A percentile compares a stretch with the other conserved stretches of the same genome.
These are phyloP conservation scores for Orbilia oligospora DNA, from an alignment of 2,329 filamentous ascomycete species.

Conservation along the genomic window DNA sequence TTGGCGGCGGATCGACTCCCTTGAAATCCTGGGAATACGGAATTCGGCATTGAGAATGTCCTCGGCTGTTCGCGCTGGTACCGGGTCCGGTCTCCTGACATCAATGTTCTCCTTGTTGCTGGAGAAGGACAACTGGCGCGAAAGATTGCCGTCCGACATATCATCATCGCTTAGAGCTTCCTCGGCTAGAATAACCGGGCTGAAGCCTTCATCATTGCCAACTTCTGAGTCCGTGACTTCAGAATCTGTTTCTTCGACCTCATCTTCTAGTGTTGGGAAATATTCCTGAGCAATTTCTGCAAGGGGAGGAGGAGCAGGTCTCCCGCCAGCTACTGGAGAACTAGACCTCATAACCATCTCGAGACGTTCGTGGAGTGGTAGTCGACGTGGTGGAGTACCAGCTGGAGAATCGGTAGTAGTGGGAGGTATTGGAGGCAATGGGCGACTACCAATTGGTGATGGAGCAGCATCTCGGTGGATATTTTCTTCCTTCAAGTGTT, in stretches of 20 bases:
- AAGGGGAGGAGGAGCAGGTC: conserved; percentile 29
- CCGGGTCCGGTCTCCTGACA: conserved; percentile 48
- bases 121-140: conserved; percentile 56
- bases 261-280: conserved; percentile 70
- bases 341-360: conserved; percentile 75
- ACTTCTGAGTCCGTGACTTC: conserved; percentile 57
- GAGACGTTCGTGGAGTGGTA: conserved; percentile 62
- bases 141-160: conserved; percentile 55
- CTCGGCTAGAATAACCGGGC: conserved; percentile 62
- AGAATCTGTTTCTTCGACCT: conserved; percentile 63
- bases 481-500: conserved; percentile 66
- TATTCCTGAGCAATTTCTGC: conserved; percentile 49
- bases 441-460: conserved; percentile 71
- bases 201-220: conserved; percentile 60
- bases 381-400: conserved; percentile 47
- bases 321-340: conserved; percentile 72
- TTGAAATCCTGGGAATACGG: conserved; percentile 79
- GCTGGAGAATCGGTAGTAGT: conserved; percentile 67
- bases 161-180: conserved; percentile 65
- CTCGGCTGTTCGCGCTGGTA: conserved; percentile 61
- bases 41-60: conserved; percentile 61
- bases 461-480: conserved; percentile 38
- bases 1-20: conserved; percentile 91
- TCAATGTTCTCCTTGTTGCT: conserved; percentile 61
- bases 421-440: conserved; percentile 86